Conservation (phyloP, 164 flowering plant genomes). For the Magnolia changhungtana region DNA sequence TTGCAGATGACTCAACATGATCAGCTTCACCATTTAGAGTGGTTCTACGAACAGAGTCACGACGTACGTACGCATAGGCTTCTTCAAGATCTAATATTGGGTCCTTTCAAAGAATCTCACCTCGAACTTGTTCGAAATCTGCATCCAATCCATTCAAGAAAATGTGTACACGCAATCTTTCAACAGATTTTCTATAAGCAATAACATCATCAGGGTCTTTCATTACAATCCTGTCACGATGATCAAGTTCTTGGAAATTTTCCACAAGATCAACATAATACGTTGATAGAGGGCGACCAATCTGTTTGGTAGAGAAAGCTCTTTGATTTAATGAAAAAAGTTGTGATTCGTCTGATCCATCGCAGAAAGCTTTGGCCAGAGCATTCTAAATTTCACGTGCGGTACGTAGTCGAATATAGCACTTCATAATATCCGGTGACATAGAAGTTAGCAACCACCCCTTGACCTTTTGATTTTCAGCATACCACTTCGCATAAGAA, state of each 20-base stretch:
- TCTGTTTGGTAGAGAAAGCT: constrained; percentile 7
- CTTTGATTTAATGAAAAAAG: constrained; percentile 12
- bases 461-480: constrained; percentile 9
- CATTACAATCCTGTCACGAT: not conserved
- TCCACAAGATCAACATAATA: constrained; percentile 14
- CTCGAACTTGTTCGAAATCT: too few relatives aligned
- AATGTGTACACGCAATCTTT: too few relatives aligned
- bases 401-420: not conserved
- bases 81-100: too few relatives aligned
- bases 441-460: constrained; percentile 9
- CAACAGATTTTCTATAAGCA: too few relatives aligned
- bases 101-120: too few relatives aligned
- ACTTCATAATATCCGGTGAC: constrained; percentile 4
- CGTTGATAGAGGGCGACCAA: constrained; percentile 9
- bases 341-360: constrained; percentile 8
- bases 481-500: too few relatives aligned
- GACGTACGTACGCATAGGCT: too few relatives aligned
- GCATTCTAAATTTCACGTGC: constrained; percentile 11
- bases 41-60: too few relatives aligned
- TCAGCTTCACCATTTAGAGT: not conserved
- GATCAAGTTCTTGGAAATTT: constrained; percentile 20
- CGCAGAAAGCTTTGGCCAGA: constrained; percentile 17
- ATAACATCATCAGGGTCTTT: too few relatives aligned
- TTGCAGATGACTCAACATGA: not conserved
- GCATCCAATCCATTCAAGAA: too few relatives aligned